Percentiles rank a stretch among this genome's conserved stretches.
Conservation (phyloP, 2,329 filamentous ascomycete species). For the Alternaria brassicae region DNA sequence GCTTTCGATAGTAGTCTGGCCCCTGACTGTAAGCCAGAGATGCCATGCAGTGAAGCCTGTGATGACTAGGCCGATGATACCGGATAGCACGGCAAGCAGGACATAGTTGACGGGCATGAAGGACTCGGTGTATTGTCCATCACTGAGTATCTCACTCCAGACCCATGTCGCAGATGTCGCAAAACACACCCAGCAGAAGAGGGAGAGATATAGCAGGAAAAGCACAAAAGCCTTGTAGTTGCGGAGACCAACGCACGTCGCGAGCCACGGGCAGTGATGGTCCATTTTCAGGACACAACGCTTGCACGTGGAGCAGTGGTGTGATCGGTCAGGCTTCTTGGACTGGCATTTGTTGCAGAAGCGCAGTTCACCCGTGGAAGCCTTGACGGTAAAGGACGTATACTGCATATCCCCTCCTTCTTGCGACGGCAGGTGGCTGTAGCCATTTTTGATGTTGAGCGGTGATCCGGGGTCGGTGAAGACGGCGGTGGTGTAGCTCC, state of each 20-base stretch:
- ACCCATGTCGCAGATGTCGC: slow-evolving; percentile 81
- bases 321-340: slow-evolving; percentile 91
- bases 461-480: slow-evolving; percentile 87
- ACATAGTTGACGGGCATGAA: slow-evolving; percentile 91
- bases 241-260: slow-evolving; percentile 88
- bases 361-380: slow-evolving; percentile 77
- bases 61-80: slow-evolving; percentile 89
- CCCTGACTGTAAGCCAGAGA: slow-evolving; percentile 76
- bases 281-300: slow-evolving; percentile 99
- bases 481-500: slow-evolving; percentile 90
- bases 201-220: slow-evolving; percentile 85
- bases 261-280: slow-evolving; percentile 98
- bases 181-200: slow-evolving; percentile 86
- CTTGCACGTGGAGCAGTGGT: slow-evolving; percentile 95
- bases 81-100: slow-evolving; percentile 82
- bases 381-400: slow-evolving; percentile 89
- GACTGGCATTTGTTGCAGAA: slow-evolving; percentile 98
- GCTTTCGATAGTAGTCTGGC: slow-evolving; percentile 94
- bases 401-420: slow-evolving; percentile 62
- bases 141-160: slow-evolving; percentile 78
- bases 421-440: slow-evolving; percentile 81
- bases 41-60: slow-evolving; percentile 93
- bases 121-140: slow-evolving; percentile 74
- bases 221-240: slow-evolving; percentile 97
- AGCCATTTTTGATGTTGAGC: slow-evolving; percentile 62